Base-by-base conservation (phyloP, 371 early-diverging fungal species). In the Polyrhizophydium stewartii region DNA sequence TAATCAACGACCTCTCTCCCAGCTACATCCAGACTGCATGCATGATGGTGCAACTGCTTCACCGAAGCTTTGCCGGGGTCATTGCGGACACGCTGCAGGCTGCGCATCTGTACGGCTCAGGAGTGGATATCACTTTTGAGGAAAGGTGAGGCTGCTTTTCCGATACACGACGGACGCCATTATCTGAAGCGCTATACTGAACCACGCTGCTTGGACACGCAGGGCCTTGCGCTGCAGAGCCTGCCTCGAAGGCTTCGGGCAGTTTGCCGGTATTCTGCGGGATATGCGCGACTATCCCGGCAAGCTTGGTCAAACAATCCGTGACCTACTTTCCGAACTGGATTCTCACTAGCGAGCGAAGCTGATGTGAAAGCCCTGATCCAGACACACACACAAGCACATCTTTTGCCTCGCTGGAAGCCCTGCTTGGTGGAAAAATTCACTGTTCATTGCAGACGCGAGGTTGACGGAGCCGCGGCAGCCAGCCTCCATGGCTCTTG, bases 11-110 rank as follows among this genome's bases (percentile, higher is more conserved):
- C 43, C 25, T 40, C 40, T 43, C 7, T 41, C 24, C 9, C 58
- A 81, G 82, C 45, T 76, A 78, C 47, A 76, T 81, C 33, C 64
- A 69, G 17, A 68, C 69, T 5, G 75, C 82, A 13, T 81, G 82
- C 68, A 58, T 57, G 1, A 78, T 74, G 3, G 58, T 78, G 21
- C 64, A 68, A 17, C n/a, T 74, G 10, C 64, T 78, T 1, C 64
- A 57, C 47, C 68, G 69, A 59, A 62, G 59, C 55, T 81, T 81
- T 64, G 56, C 63, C 0, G 57, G 58, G 2, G 60, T 81, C 27
- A 75, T 81, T 45, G 35, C 73, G 21, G 24, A 67, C 1, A 69
- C 68, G 16, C 30, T 77, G 24, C 58, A 47, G 17, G 25, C 62
- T 12, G 53, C 46, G 21, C 32, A 17, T 12, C 37, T 62, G 37